phyloP scores from a whole-genome alignment of 2,329 filamentous ascomycete species.

The Xylariales sp. region DNA sequence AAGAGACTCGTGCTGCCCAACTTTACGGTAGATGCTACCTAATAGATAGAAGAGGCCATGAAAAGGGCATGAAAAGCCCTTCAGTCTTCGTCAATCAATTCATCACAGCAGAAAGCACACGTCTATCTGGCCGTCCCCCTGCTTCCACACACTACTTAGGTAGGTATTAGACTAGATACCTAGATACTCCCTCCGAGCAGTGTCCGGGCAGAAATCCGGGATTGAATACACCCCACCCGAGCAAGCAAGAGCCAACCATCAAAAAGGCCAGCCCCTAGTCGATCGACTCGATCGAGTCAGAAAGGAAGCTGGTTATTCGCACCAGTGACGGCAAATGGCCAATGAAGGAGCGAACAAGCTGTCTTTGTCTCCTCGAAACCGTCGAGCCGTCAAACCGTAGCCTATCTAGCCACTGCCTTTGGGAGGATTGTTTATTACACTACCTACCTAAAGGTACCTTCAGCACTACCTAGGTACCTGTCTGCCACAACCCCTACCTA shows the following conservation, averaged over 20 bases:
- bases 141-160: slow-evolving; percentile 17
- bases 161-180: slow-evolving; percentile 16
- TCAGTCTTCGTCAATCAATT: slow-evolving; percentile 17
- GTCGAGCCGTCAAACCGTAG: slow-evolving; percentile 13
- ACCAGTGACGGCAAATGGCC: slow-evolving; percentile 29
- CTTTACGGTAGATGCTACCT: slow-evolving; percentile 12
- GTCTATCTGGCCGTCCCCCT: slow-evolving; percentile 2
- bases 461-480: too few species aligned
- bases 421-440: slow-evolving; percentile 21
- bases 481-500: slow-evolving; percentile 11
- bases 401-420: slow-evolving; percentile 11
- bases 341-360: slow-evolving; percentile 35
- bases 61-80: neutral
- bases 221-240: slow-evolving; percentile 25
- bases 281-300: slow-evolving; percentile 50
- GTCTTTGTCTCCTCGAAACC: slow-evolving; percentile 41
- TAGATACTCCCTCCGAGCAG: slow-evolving; percentile 4
- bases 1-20: slow-evolving; percentile 22
- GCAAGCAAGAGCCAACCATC: slow-evolving; percentile 36
- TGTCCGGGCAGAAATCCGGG: neutral
- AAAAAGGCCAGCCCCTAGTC: slow-evolving; percentile 39
- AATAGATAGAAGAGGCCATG: slow-evolving; percentile 1
- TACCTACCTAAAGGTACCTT: neutral
- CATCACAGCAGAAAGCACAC: neutral
- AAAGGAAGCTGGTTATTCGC: slow-evolving; percentile 45